A percentile compares a stretch with the other conserved stretches of the same genome.
These are phyloP conservation scores for Spirogloea muscicola DNA, from an alignment of 139 green algal species.

Conservation along the genomic window DNA sequence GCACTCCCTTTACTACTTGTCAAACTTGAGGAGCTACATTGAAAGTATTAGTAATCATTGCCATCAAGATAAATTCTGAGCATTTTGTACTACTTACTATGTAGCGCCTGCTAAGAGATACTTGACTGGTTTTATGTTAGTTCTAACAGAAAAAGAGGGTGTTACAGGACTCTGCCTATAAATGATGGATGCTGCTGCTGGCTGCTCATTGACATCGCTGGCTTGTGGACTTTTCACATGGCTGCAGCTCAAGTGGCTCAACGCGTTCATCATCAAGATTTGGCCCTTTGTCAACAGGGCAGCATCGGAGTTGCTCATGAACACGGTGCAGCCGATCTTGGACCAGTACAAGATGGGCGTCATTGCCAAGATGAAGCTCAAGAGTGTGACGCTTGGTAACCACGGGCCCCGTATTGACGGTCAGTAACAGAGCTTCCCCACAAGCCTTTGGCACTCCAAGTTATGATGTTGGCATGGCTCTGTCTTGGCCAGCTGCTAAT, in stretches of 20 bases:
- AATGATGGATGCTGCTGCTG: neutral
- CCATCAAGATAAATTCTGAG: neutral
- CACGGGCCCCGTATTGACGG: constrained; percentile 1
- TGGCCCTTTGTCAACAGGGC: constrained; percentile 29
- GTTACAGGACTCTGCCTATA: neutral
- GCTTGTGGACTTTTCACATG: too few relatives aligned
- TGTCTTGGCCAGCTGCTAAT: too few relatives aligned
- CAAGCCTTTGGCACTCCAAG: too few relatives aligned
- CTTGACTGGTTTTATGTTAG: neutral
- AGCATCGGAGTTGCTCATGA: constrained; percentile 1
- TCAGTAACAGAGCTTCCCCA: too few relatives aligned
- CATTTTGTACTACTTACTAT: neutral
- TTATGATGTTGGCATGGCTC: too few relatives aligned
- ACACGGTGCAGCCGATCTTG: constrained; percentile 1
- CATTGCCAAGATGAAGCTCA: constrained; percentile 6
- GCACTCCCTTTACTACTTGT: too few relatives aligned
- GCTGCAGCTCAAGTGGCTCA: constrained; percentile 22
- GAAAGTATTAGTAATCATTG: too few relatives aligned
- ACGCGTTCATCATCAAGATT: neutral
- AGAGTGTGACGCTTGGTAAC: constrained; percentile 20
- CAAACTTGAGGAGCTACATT: too few relatives aligned
- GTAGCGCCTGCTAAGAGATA: neutral
- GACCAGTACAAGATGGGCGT: constrained; percentile 16
- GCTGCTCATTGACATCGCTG: too few relatives aligned
- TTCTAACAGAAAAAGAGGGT: neutral